Base-by-base conservation (phyloP, 495 filamentous ascomycete genomes). In the Neurospora sp. region DNA sequence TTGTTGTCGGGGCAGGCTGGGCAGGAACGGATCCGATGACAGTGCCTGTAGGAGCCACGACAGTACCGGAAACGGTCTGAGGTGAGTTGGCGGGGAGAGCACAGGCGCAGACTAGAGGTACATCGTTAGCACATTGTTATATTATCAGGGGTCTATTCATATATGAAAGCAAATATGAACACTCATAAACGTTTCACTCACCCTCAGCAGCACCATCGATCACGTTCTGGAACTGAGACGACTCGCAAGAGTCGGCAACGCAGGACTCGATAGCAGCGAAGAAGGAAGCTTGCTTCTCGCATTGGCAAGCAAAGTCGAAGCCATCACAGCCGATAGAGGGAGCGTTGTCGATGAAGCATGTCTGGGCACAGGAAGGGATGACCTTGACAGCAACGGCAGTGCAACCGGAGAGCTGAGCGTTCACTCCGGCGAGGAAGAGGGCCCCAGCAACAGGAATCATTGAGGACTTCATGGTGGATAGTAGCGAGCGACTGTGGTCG, bases 261-360 rank as follows among this genome's bases (percentile, higher is more conserved):
- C 80, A 82, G 14, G 73, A 70, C 70, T 79, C 78, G 17, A 80
- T 71, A 35, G 76, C 78, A 2, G 74, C 75, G 48, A 74, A 78
- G 9, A 82, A 65, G 9, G 74, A 72, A 1, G 75, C 76, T 53
- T 80, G 72, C 35, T 79, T 74, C 40, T 69, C 16, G 70, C 80
- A 82, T 70, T 79, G 80, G 72, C 80, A 81, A 31, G 69, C 71
- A 72, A 79, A 79, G 70, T 82, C 79, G 53, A 75, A 38, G 35
- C 75, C 76, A 35, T 40, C 76, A 69, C 80, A 81, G 27, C 79
- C 78, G 59, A 79, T 59, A 2, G 70, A 69, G 0, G 76, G 74
- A 8, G 76, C 78, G 37, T 71, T 71, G 39, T 79, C 65, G 65
- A 78, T 14, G 71, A 79, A 80, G 75, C 80, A 82, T 16, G 73